Percentiles rank a stretch among this genome's conserved stretches.
phyloP scores from a whole-genome alignment of 2,329 filamentous ascomycete species.

The Atkinsonella hypoxylon region DNA sequence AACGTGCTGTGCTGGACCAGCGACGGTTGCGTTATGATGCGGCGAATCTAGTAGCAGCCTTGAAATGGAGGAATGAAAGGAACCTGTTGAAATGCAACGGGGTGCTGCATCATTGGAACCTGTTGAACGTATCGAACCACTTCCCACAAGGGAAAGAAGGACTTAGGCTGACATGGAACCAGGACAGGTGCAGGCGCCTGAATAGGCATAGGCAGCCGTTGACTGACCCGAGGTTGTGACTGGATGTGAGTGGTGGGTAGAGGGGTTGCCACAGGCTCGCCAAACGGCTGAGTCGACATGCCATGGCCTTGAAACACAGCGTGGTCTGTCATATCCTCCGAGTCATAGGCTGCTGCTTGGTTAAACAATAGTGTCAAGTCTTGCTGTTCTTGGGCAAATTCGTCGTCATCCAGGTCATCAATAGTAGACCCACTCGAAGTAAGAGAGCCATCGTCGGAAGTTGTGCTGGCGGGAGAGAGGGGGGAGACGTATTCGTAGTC shows the following conservation, averaged over 20 bases:
- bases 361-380: slow-evolving; percentile 28
- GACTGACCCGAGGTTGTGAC: slow-evolving; percentile 18
- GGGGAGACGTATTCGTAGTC: slow-evolving; percentile 33
- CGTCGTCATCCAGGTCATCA: slow-evolving; percentile 38
- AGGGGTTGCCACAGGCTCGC: slow-evolving; percentile 23
- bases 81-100: slow-evolving; percentile 39
- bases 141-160: slow-evolving; percentile 38
- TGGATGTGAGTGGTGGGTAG: slow-evolving; percentile 10
- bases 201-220: slow-evolving; percentile 17
- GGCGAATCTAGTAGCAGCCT: slow-evolving; percentile 30
- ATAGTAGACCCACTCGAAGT: slow-evolving; percentile 41
- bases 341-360: slow-evolving; percentile 32
- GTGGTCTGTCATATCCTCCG: slow-evolving; percentile 30
- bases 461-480: slow-evolving; percentile 37
- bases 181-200: slow-evolving; percentile 26
- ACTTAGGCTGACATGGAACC: slow-evolving; percentile 31
- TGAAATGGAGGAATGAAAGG: slow-evolving; percentile 39
- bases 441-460: slow-evolving; percentile 43
- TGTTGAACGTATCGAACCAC: slow-evolving; percentile 41
- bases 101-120: slow-evolving; percentile 34
- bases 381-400: slow-evolving; percentile 33
- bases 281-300: slow-evolving; percentile 29
- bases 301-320: slow-evolving; percentile 29
- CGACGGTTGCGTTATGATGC: neutral
- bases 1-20: neutral